Percentiles rank a stretch among this genome's conserved stretches.
Conservation (phyloP, 106 monocot species). For the Xerophyta viscosa region DNA sequence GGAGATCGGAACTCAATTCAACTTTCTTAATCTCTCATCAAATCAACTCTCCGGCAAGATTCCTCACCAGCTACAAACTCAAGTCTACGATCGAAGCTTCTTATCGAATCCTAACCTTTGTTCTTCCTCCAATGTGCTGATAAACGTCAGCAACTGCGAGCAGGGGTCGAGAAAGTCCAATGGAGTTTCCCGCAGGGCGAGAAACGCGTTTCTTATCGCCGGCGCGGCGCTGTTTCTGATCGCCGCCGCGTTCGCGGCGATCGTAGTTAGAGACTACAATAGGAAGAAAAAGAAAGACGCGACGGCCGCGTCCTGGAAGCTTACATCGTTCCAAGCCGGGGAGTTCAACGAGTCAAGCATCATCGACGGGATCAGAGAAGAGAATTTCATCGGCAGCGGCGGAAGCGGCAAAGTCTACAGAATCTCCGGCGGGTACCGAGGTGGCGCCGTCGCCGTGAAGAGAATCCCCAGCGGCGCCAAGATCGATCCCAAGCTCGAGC, state of each 20-base stretch:
- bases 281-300: slow-evolving; percentile 9
- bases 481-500: slow-evolving; percentile 15
- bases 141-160: slow-evolving; percentile 8
- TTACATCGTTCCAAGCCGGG: slow-evolving; percentile 58
- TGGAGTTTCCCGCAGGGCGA: slow-evolving; percentile 16
- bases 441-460: slow-evolving; percentile 43
- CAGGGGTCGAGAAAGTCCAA: slow-evolving; percentile 2
- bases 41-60: slow-evolving; percentile 61
- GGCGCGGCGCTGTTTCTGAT: slow-evolving; percentile 20
- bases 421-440: slow-evolving; percentile 10
- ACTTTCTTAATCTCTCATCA: slow-evolving; percentile 63
- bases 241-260: background rate
- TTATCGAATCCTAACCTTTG: slow-evolving; percentile 49
- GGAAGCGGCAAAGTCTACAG: slow-evolving; percentile 63
- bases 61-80: slow-evolving; percentile 32
- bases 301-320: slow-evolving; percentile 34
- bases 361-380: slow-evolving; percentile 32
- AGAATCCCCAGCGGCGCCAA: slow-evolving; percentile 25
- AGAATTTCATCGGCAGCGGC: slow-evolving; percentile 59
- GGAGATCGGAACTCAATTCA: slow-evolving; percentile 21
- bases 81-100: slow-evolving; percentile 47
- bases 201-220: slow-evolving; percentile 26
- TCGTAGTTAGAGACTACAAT: slow-evolving; percentile 15
- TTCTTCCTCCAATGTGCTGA: background rate
- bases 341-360: slow-evolving; percentile 47